Conservation (phyloP, 169 alveolate genomes). For the Plasmodium vivax region DNA sequence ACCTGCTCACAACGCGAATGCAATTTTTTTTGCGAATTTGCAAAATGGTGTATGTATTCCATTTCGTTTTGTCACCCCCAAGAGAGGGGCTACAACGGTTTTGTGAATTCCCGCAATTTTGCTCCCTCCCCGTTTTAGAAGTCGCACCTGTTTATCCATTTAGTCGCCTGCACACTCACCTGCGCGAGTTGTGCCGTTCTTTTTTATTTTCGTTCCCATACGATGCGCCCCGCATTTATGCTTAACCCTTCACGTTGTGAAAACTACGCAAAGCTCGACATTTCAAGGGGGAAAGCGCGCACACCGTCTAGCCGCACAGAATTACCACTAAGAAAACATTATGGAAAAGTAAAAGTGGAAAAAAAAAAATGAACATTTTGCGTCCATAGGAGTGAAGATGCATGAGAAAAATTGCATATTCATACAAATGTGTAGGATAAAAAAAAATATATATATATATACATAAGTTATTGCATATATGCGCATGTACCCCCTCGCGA, state of each 20-base stretch:
- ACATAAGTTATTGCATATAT: background rate
- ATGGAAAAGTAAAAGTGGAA: background rate
- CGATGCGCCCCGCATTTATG: background rate
- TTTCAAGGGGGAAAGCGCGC: background rate
- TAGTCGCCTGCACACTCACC: background rate
- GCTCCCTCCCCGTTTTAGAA: background rate
- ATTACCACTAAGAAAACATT: background rate
- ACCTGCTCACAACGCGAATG: background rate
- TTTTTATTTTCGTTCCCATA: background rate
- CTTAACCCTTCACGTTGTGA: background rate
- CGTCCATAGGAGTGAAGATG: background rate
- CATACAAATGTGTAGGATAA: background rate
- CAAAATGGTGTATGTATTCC: background rate
- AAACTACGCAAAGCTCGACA: background rate
- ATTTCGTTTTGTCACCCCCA: background rate
- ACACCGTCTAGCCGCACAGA: background rate
- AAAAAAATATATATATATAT: background rate
- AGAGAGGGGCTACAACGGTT: background rate
- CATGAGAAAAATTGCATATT: background rate
- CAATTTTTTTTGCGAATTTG: background rate
- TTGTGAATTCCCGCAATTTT: background rate
- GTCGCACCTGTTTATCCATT: background rate
- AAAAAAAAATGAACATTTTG: background rate
- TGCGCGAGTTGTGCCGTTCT: background rate
- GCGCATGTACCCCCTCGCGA: background rate